Evolutionary conservation across 2,329 filamentous ascomycete genomes (phyloP).

Genomic region (Alternaria rosae): DNA sequence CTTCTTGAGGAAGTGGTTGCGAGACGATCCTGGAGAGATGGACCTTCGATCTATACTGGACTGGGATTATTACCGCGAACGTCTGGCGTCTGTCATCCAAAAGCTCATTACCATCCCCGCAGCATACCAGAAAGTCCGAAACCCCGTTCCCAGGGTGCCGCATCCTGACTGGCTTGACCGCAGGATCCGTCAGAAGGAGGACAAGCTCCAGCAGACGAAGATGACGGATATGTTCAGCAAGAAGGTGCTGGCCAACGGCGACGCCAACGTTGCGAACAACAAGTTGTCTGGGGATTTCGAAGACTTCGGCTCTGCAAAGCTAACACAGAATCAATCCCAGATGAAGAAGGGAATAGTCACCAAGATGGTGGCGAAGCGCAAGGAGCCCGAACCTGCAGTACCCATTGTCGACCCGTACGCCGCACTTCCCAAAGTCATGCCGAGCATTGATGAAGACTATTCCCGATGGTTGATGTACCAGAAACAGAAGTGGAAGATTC

Average conservation of each 20-base stretch:
- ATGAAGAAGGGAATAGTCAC: slow-evolving; percentile 52
- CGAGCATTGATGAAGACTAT: slow-evolving; percentile 85
- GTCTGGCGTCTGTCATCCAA: slow-evolving; percentile 95
- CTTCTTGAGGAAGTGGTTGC: slow-evolving; percentile 94
- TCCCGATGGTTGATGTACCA: slow-evolving; percentile 88
- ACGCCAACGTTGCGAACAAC: slow-evolving; percentile 68
- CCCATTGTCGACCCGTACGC: slow-evolving; percentile 80
- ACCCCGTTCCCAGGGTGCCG: slow-evolving; percentile 89
- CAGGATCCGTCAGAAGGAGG: slow-evolving; percentile 92
- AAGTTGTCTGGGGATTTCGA: slow-evolving; percentile 73
- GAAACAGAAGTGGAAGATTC: slow-evolving; percentile 98
- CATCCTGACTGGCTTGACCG: slow-evolving; percentile 98
- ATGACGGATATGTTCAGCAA: slow-evolving; percentile 90
- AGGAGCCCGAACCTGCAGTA: slow-evolving; percentile 54
- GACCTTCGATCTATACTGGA: slow-evolving; percentile 90
- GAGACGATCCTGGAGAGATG: slow-evolving; percentile 88
- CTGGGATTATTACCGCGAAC: slow-evolving; percentile 97
- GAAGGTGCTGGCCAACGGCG: slow-evolving; percentile 75
- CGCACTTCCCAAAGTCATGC: slow-evolving; percentile 82
- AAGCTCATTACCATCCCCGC: slow-evolving; percentile 99
- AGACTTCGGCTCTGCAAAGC: slow-evolving; percentile 74
- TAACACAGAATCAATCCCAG: slow-evolving; percentile 45
- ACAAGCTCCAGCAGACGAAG: slow-evolving; percentile 98
- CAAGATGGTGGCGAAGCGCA: slow-evolving; percentile 59
- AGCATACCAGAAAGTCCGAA: slow-evolving; percentile 90